A percentile compares a stretch with the other conserved stretches of the same genome.
Evolutionary conservation across 306 rosid genomes (phyloP).

Genomic region (Trichosanthes cucumerina): DNA sequence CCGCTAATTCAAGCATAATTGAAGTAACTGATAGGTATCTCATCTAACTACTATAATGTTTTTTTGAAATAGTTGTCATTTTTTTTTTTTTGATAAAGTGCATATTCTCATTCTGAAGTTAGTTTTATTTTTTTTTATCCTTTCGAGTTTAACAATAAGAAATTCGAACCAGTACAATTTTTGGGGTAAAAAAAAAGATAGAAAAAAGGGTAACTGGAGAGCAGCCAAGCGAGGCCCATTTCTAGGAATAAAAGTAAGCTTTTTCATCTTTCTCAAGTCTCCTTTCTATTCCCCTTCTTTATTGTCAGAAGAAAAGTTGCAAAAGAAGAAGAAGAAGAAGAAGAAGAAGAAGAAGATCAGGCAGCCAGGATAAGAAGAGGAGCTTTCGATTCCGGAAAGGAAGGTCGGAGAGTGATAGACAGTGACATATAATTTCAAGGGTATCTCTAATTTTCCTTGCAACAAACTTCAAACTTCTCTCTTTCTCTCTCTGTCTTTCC

Average conservation of each 20-base stretch:
- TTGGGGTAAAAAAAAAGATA: too few relatives aligned
- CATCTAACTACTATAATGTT: too few relatives aligned
- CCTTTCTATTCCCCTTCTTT: neutral
- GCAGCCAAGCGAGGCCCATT: neutral
- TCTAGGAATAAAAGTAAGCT: neutral
- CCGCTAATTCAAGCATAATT: too few relatives aligned
- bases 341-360: neutral
- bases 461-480: neutral
- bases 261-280: neutral
- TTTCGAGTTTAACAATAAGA: too few relatives aligned
- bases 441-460: neutral
- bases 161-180: too few relatives aligned
- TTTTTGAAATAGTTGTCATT: too few relatives aligned
- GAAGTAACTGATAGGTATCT: too few relatives aligned
- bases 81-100: too few relatives aligned
- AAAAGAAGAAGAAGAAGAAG: neutral
- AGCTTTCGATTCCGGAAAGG: slow-evolving; percentile 18
- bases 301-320: neutral
- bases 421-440: slow-evolving; percentile 1
- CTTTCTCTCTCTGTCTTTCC: neutral
- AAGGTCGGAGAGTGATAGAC: slow-evolving; percentile 2
- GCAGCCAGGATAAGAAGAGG: neutral
- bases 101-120: too few relatives aligned
- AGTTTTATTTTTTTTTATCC: too few relatives aligned
- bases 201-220: neutral